Conservation (phyloP, 345 rosid species). For the Gossypium ekmanianum region DNA sequence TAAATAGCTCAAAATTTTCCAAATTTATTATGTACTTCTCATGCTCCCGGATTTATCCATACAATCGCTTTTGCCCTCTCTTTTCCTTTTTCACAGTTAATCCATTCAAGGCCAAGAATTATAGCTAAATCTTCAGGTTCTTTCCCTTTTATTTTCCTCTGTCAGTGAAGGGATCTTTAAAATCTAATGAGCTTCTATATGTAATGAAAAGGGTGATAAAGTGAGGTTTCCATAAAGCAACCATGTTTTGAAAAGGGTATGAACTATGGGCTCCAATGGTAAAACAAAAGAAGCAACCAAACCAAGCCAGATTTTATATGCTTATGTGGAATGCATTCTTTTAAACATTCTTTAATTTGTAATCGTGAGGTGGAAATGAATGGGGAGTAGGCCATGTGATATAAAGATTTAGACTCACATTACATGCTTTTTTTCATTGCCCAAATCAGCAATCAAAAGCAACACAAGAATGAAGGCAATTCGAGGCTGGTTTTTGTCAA, state of each 20-base stretch:
- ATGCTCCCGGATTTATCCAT: too few species aligned
- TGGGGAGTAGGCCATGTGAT: conserved; percentile 16
- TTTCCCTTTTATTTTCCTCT: too few species aligned
- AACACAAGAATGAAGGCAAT: background rate
- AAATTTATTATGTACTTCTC: too few species aligned
- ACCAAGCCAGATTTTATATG: background rate
- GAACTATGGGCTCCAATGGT: conserved; percentile 5
- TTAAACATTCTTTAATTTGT: background rate
- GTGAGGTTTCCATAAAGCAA: background rate
- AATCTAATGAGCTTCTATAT: background rate
- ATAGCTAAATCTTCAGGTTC: background rate
- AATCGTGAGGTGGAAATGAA: conserved; percentile 20
- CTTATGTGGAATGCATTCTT: conserved; percentile 6
- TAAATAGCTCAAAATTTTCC: too few species aligned
- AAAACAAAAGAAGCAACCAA: conserved; percentile 16
- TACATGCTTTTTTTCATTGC: background rate
- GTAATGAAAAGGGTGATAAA: background rate
- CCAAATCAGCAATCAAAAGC: conserved; percentile 5
- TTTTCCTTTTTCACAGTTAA: too few species aligned
- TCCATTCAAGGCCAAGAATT: background rate
- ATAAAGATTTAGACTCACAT: background rate
- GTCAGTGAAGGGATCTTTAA: too few species aligned
- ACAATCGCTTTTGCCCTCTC: too few species aligned
- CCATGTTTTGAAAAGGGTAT: background rate
- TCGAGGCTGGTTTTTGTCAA: too few species aligned